Evolutionary conservation across 345 rosid genomes (phyloP).

Genomic region (Mangifera indica): DNA sequence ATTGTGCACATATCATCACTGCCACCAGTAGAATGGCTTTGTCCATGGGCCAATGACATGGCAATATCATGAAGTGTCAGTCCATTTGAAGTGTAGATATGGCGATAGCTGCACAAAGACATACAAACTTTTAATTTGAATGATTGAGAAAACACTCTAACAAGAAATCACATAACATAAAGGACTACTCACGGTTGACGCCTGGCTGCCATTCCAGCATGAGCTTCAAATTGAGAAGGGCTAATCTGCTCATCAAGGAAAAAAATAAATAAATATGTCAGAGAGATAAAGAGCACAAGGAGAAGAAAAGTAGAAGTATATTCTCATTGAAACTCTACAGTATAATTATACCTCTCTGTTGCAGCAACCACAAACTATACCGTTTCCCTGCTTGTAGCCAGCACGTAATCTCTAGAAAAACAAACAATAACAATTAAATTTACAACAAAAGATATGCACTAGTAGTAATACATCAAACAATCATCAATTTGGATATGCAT

Average conservation of each 20-base stretch:
- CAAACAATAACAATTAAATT: constrained; percentile 4
- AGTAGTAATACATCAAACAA: constrained; percentile 10
- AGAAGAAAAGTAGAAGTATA: not conserved
- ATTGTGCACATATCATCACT: constrained; percentile 87
- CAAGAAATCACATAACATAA: constrained; percentile 15
- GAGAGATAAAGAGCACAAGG: constrained; percentile 8
- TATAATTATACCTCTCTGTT: constrained; percentile 57
- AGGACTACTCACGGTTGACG: constrained; percentile 90
- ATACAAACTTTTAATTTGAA: constrained; percentile 8
- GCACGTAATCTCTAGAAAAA: constrained; percentile 55
- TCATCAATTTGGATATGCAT: constrained; percentile 1
- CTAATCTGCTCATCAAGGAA: constrained; percentile 60
- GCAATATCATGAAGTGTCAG: constrained; percentile 93
- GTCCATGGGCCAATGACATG: constrained; percentile 76
- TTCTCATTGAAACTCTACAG: not conserved
- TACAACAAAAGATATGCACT: constrained; percentile 13
- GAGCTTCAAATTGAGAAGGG: constrained; percentile 98
- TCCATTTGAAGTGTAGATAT: constrained; percentile 82
- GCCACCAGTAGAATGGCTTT: constrained; percentile 54
- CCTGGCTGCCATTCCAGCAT: constrained; percentile 99
- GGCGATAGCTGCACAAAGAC: constrained; percentile 69
- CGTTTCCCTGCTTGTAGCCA: constrained; percentile 88
- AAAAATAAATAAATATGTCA: constrained; percentile 1
- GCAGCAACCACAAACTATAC: constrained; percentile 86
- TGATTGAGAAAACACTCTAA: constrained; percentile 12